Base-by-base conservation (phyloP, 2,329 filamentous ascomycete genomes). In the Dactylonectria estremocensis region DNA sequence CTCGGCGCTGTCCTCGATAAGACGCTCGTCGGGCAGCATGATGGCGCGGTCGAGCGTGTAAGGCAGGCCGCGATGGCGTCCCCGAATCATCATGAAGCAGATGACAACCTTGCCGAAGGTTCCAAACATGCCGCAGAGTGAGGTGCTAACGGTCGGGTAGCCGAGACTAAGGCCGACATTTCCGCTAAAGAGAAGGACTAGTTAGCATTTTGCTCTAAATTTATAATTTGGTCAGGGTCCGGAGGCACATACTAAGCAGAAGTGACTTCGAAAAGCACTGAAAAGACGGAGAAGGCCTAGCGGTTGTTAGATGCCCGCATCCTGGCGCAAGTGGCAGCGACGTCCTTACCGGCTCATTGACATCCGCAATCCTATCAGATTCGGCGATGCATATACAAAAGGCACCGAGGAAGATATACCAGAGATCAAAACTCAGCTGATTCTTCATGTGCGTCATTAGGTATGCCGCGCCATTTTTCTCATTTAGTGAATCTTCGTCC, bases 341-440 rank as follows among this genome's bases (percentile, higher is more conserved):
- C n/a, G 8, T 11, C 68, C 75, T 50, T 43, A 79, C 77, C 5
- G 74, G 70, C 22, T 78, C 75, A 3, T 63, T 53, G 2, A 46
- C 46, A 11, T 78, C 69, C 72, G 74, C 74, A 10, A 79, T 72
- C 13, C 67, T 71, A 16, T 61, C 35, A 1, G 76, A 74, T 53
- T 79, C 77, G 2, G 76, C 72, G 9, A 81, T 77, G 14, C 78
- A 79, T 6, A 83, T 78, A n/a, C 75, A 76, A 22, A 83, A 81
- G 5, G 79, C 74, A 1, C 81, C 82, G 5, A 83, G 61, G 10
- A 81, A 81, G 6, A 82, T 81, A 45, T 82, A 83, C 81, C 81
- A 83, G 24, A 83, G 61, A 65, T 83, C 81, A 57, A 83, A 83
- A 63, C 76, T 79, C 22, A 84, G 76, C 65, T 82, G 81, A 48